Percentiles rank a stretch among this genome's conserved stretches.
Evolutionary conservation across 192 early-diverging fungal genomes (phyloP).

Genomic region (Gigaspora rosea): DNA sequence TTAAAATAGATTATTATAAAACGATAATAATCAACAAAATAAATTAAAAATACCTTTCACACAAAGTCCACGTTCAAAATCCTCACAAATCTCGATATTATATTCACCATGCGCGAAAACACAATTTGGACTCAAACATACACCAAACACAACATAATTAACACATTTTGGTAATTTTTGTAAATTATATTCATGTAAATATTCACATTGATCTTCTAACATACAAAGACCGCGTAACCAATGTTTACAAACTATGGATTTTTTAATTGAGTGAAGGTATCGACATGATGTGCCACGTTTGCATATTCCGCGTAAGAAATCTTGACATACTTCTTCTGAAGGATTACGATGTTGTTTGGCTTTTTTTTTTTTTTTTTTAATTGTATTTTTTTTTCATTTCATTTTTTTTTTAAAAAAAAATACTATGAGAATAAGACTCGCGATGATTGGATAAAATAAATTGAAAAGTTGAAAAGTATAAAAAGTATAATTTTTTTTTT

Average conservation of each 20-base stretch:
- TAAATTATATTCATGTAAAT: slow-evolving; percentile 13
- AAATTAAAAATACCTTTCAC: background rate
- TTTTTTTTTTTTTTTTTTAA: background rate
- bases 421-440: background rate
- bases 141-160: background rate
- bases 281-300: background rate
- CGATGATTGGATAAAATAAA: no score
- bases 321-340: slow-evolving; percentile 1
- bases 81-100: background rate
- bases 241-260: slow-evolving; percentile 3
- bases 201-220: slow-evolving; percentile 11
- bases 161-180: slow-evolving; percentile 3
- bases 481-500: no score
- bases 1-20: background rate
- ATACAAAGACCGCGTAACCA: slow-evolving; percentile 20
- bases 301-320: background rate
- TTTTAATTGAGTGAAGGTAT: background rate
- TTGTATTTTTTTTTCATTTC: background rate
- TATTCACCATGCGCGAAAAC: background rate
- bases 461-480: no score
- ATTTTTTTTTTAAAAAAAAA: background rate
- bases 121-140: background rate
- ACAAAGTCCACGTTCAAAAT: background rate
- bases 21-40: background rate
- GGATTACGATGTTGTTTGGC: no score